Base-by-base conservation (phyloP, 2,329 filamentous ascomycete genomes). In the Paraphoma sp. region DNA sequence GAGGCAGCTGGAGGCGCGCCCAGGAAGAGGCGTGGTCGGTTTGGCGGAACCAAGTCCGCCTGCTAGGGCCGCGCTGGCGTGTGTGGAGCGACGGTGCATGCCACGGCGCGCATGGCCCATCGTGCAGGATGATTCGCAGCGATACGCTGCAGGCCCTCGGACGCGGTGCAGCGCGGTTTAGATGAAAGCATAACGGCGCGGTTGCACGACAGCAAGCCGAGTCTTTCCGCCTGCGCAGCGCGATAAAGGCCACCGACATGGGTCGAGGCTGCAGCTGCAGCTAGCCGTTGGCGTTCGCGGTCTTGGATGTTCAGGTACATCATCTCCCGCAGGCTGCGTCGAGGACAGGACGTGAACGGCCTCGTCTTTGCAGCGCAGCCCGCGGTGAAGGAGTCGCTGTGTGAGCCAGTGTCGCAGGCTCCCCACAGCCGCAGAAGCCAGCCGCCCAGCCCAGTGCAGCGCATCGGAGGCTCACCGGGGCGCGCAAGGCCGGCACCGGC, bases 291-390 rank as follows among this genome's bases (percentile, higher is more conserved):
- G 67, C 57, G 61, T 36, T 33, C 67, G 64, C 56, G 60, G 62
- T 59, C 57, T 48, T 17, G 49, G 62, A 63, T 56, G 64, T 64
- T 65, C 64, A 68, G 63, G 70, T 66, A 67, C 70, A 70, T 72
- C 70, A 70, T 72, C 68, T 69, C 69, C 69, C 67, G 70, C 51
- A 51, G 38, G 45, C 42, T 14, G 36, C 40, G 43, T 53, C 33
- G 48, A 48, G 45, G 16, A 17, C 43, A 30, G 48, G 28, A 53
- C 45, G 18, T 16, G 42, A 29, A 7, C 7, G 9, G 33, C 33
- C 23, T 23, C 23, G 23, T 23, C 23, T 23, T 23, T 5, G 23
- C 23, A 23, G 5, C 23, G 23, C 23, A 23, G 23, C 23, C 23
- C 5, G 23, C 23, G 23, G 23, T 7, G 6, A 36, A 36, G 33